Base-by-base conservation (phyloP, 768 basidiomycete genomes). In the Pleurotus eryngii region DNA sequence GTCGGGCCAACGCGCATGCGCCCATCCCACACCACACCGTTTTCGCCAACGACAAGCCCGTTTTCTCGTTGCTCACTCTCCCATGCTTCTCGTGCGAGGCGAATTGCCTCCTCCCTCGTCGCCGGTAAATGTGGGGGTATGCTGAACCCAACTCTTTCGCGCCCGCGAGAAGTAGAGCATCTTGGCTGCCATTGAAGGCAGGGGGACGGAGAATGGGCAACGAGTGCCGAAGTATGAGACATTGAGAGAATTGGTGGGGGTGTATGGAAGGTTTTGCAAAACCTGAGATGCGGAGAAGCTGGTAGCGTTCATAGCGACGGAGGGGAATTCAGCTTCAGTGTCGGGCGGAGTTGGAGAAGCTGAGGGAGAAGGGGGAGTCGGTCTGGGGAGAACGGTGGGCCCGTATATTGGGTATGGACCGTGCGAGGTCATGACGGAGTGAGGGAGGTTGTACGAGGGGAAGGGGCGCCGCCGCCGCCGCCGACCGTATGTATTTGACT, bases 101-200 rank as follows among this genome's bases (percentile, higher is more conserved):
- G 45, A 4, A 60, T 43, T 1, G 70, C 73, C 2, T 72, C 65
- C 1, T 57, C 71, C 5, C 73, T 64, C 3, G 63, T 70, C 9
- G 61, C 61, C 8, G 72, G 75, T 5, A 79, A 63, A 38, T 71
- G 67, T 0, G 70, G 66, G 2, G 82, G 81, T 35, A 82, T 64
- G 8, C 56, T 64, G 59, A 87, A 74, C 0, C 77, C 73, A 2
- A 69, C 63, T 5, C 77, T 61, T 59, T 90, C 86, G 24, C 80
- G 73, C 17, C 17, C 83, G 80, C 8, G 84, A 74, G 47, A 87
- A 77, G 70, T 81, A 90, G 35, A 88, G 66, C 7, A 89, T 75
- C 39, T 81, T 85, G 0, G 89, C 89, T 0, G 87, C 81, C 30
- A 75, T 63, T 22, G 15, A 81, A 73, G 6, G 82, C 78, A 0